These are phyloP conservation scores for Pyrenophora teres DNA, from an alignment of 2,329 filamentous ascomycete species.

Conservation along the genomic window DNA sequence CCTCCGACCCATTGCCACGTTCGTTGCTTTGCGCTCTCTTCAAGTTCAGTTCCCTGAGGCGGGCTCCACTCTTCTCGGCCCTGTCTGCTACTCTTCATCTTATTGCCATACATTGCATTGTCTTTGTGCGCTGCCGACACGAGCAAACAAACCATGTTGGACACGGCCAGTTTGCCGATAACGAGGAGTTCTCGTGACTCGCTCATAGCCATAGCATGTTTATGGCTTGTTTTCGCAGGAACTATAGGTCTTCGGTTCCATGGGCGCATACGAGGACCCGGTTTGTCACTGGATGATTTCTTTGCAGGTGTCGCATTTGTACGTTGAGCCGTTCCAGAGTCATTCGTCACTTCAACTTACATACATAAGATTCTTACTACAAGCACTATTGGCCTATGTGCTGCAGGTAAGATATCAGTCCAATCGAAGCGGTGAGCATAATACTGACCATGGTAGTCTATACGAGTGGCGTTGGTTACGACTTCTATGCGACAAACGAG, in stretches of 20 bases:
- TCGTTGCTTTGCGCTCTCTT: neutral
- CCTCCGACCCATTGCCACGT: neutral
- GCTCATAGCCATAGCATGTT: constrained; percentile 24
- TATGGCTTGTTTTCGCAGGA: constrained; percentile 24
- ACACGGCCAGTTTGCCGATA: constrained; percentile 19
- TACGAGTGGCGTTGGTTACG: constrained; percentile 25
- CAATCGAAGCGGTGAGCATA: neutral
- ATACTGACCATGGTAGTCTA: constrained; percentile 10
- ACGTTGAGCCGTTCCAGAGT: neutral
- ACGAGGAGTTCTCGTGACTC: constrained; percentile 22
- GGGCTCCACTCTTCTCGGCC: constrained; percentile 1
- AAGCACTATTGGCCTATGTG: constrained; percentile 26
- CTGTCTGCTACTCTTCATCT: neutral
- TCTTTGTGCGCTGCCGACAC: neutral
- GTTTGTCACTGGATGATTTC: constrained; percentile 24
- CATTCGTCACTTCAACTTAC: neutral
- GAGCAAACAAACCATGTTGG: constrained; percentile 13
- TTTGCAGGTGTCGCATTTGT: constrained; percentile 23
- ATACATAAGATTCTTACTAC: constrained; percentile 15
- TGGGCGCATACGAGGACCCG: constrained; percentile 23
- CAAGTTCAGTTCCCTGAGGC: neutral
- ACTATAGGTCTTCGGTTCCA: constrained; percentile 18
- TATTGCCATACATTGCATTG: neutral
- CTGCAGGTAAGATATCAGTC: constrained; percentile 9
- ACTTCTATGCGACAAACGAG: constrained; percentile 15